Evolutionary conservation across 352 stramenopile species (phyloP).

Genomic region (Phytophthora megakarya): DNA sequence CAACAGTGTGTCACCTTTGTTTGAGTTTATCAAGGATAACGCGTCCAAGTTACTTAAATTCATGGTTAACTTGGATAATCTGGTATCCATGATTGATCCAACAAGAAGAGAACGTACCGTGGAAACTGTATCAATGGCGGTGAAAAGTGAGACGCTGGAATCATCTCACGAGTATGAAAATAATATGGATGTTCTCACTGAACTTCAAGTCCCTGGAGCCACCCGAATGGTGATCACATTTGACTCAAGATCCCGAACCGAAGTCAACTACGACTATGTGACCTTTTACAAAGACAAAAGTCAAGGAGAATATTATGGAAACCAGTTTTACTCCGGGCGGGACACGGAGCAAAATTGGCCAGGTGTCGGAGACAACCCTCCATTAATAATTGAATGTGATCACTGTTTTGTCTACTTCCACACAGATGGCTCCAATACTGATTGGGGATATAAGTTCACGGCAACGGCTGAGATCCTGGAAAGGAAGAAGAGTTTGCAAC

Average conservation of each 20-base stretch:
- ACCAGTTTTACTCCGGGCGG: conserved; percentile 76
- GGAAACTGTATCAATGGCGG: conserved; percentile 50
- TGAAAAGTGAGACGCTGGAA: conserved; percentile 68
- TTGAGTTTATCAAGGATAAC: conserved; percentile 34
- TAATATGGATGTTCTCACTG: conserved; percentile 69
- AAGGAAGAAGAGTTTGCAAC: conserved; percentile 53
- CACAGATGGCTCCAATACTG: conserved; percentile 83
- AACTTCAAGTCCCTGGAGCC: conserved; percentile 80
- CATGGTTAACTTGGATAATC: conserved; percentile 38
- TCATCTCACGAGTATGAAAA: conserved; percentile 85
- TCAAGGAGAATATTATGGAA: conserved; percentile 65
- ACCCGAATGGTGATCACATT: conserved; percentile 81
- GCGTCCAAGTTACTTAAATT: conserved; percentile 39
- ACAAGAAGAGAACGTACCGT: conserved; percentile 35
- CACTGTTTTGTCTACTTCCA: conserved; percentile 87
- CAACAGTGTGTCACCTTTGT: background rate
- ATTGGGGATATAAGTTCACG: conserved; percentile 85
- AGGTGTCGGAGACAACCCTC: conserved; percentile 61
- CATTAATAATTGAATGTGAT: conserved; percentile 78
- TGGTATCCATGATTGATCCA: conserved; percentile 41
- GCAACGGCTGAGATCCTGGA: conserved; percentile 68
- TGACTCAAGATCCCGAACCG: conserved; percentile 75
- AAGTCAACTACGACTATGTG: conserved; percentile 90
- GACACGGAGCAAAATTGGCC: conserved; percentile 83
- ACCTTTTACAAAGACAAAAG: conserved; percentile 83